Evolutionary conservation across 2,329 filamentous ascomycete species (phyloP), one percentile per base, ranked within the genome.

Genomic region (Trichoderma endophyticum): DNA sequence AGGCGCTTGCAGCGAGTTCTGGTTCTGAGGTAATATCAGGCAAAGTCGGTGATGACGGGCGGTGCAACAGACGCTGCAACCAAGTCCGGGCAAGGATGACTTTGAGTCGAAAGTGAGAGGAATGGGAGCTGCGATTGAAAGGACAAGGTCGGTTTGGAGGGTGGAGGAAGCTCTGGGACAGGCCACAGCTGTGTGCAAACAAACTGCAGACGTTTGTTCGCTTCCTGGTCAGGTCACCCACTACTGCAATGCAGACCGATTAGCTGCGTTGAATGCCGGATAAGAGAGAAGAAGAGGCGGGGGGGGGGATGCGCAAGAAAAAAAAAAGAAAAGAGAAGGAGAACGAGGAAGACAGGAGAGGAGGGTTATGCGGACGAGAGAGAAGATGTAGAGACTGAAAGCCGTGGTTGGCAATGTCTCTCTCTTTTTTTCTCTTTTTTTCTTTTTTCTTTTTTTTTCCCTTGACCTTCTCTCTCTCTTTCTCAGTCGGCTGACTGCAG

Each of bases 171-270:
- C 57, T 72, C 62, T 63, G 63, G 71, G 66, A 74, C 59, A 66
- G 73, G 34, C 59, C 36, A 73, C 64, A 73, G 70, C 71, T 72
- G 74, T 68, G 74, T 73, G 74, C 74, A 75, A 75, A 74, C 72
- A 73, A 73, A 72, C 70, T 70, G 75, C 68, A 72, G 62, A 69
- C 71, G 71, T 75, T 73, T 73, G 74, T 73, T 72, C 71, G 72
- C 71, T 71, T 75, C 69, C 64, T 74, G 71, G 73, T 71, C 71
- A 73, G 71, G 70, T 71, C 73, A 73, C 75, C 77, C 77, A 74
- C 77, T 78, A 77, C 77, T 78, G 77, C 77, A 78, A 79, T 78
- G 77, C 77, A 79, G 74, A 77, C 73, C 73, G 76, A 75, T 79
- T 78, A 78, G 77, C 76, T 77, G 76, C 77, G 75, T 77, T 76